Evolutionary conservation across 371 early-diverging fungal genomes (phyloP).

Genomic region (Entomophthora muscae): DNA sequence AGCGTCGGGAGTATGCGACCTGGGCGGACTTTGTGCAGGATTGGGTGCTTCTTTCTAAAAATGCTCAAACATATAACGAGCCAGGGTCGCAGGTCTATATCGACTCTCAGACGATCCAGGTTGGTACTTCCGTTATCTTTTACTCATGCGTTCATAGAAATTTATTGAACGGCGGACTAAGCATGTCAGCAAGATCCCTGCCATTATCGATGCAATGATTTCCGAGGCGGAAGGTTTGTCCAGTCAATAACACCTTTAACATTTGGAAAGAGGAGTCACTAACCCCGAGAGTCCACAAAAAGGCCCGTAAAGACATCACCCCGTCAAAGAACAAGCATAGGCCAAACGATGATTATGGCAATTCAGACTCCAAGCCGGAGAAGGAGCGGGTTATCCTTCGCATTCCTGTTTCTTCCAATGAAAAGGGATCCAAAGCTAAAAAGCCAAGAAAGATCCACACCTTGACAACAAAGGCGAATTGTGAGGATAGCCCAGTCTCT

Average conservation of each 20-base stretch:
- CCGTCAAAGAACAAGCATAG: background rate
- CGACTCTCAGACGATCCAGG: slow-evolving; percentile 47
- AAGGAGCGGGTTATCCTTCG: too few relatives aligned
- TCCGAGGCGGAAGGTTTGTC: background rate
- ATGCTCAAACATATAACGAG: slow-evolving; percentile 61
- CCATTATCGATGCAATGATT: background rate
- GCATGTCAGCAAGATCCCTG: background rate
- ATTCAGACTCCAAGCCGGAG: too few relatives aligned
- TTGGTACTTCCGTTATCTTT: slow-evolving; percentile 9
- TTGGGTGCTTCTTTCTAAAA: slow-evolving; percentile 48
- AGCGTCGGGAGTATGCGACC: slow-evolving; percentile 25
- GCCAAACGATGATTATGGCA: too few relatives aligned
- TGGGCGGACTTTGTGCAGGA: slow-evolving; percentile 40
- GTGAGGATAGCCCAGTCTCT: background rate
- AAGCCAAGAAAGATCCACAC: background rate
- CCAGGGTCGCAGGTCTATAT: slow-evolving; percentile 55
- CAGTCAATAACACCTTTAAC: too few relatives aligned
- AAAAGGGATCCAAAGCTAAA: background rate
- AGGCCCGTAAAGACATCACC: background rate
- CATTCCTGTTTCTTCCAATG: too few relatives aligned
- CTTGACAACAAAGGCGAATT: background rate
- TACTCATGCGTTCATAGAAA: background rate
- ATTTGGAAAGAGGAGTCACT: too few relatives aligned
- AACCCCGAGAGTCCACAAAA: too few relatives aligned
- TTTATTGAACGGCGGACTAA: background rate